These are phyloP conservation scores for Candida pseudoviswanathii DNA, from an alignment of 1,139 yeast genomes.

Conservation along the genomic window DNA sequence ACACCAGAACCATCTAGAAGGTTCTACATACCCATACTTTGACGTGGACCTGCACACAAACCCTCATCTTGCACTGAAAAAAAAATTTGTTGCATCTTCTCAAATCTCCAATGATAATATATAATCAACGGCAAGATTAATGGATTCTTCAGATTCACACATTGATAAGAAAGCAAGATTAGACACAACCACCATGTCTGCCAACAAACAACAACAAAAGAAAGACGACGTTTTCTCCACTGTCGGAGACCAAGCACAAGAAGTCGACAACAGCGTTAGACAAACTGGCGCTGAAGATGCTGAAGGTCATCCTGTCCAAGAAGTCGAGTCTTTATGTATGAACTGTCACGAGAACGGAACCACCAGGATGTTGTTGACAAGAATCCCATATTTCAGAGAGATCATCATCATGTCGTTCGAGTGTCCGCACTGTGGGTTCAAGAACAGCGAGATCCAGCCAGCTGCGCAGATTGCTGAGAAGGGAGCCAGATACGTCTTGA, in stretches of 20 bases:
- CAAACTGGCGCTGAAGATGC: slow-evolving; percentile 72
- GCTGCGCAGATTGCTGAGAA: slow-evolving; percentile 88
- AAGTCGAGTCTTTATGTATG: slow-evolving; percentile 93
- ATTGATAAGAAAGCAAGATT: slow-evolving; percentile 19
- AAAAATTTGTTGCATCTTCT: not conserved
- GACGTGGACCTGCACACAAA: not conserved
- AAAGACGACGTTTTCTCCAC: slow-evolving; percentile 51
- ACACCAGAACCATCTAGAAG: not conserved
- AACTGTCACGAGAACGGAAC: slow-evolving; percentile 86
- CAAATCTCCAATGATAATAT: not conserved
- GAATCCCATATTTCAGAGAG: slow-evolving; percentile 90
- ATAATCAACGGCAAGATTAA: not conserved
- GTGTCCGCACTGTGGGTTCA: slow-evolving; percentile 92
- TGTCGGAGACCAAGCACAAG: slow-evolving; percentile 61
- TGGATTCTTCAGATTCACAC: slow-evolving; percentile 13
- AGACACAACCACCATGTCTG: slow-evolving; percentile 11
- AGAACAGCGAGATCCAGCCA: slow-evolving; percentile 91
- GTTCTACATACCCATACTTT: not conserved
- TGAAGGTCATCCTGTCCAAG: slow-evolving; percentile 97
- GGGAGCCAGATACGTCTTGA: slow-evolving; percentile 74
- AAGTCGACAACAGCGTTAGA: slow-evolving; percentile 29
- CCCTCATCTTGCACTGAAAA: slow-evolving; percentile 5
- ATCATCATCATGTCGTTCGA: slow-evolving; percentile 92
- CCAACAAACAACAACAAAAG: slow-evolving; percentile 14
- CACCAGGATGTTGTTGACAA: slow-evolving; percentile 81